Conservation (phyloP, 2,329 filamentous ascomycete genomes). For the Pochonia chlamydosporia region DNA sequence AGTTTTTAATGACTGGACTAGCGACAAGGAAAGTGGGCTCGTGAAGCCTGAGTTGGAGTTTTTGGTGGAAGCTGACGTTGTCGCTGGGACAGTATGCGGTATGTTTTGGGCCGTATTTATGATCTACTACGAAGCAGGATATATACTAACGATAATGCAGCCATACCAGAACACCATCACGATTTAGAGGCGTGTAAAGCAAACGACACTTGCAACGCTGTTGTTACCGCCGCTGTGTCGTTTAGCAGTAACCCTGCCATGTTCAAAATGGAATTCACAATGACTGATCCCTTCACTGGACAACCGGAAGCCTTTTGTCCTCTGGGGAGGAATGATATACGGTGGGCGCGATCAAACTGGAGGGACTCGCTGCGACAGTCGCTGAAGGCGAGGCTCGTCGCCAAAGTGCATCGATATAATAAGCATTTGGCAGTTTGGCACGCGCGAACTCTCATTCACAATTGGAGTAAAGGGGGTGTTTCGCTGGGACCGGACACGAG, state of each 20-base stretch:
- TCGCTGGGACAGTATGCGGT: constrained; percentile 23
- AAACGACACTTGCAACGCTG: constrained; percentile 11
- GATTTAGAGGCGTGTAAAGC: constrained; percentile 12
- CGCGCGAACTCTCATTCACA: constrained; percentile 15
- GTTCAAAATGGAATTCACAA: constrained; percentile 21
- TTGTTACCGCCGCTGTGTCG: constrained; percentile 19
- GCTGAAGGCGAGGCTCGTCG: constrained; percentile 17
- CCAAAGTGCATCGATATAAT: constrained; percentile 23
- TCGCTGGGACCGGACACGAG: constrained; percentile 15
- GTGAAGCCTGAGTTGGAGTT: constrained; percentile 23
- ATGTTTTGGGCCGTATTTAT: constrained; percentile 10
- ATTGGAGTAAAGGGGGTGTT: constrained; percentile 20
- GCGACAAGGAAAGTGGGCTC: constrained; percentile 6
- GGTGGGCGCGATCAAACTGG: constrained; percentile 19
- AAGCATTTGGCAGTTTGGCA: constrained; percentile 27
- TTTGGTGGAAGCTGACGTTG: constrained; percentile 19
- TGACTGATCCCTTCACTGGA: constrained; percentile 14
- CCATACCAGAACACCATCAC: constrained; percentile 1
- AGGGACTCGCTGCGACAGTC: constrained; percentile 10
- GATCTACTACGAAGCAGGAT: background rate
- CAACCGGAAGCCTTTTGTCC: constrained; percentile 18
- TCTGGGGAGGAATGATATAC: constrained; percentile 20
- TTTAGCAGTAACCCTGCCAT: constrained; percentile 21
- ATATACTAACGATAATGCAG: constrained; percentile 1
- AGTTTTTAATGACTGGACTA: constrained; percentile 22